Base-by-base conservation (phyloP, 192 early-diverging fungal species). In the Coemansia guatemalensis region DNA sequence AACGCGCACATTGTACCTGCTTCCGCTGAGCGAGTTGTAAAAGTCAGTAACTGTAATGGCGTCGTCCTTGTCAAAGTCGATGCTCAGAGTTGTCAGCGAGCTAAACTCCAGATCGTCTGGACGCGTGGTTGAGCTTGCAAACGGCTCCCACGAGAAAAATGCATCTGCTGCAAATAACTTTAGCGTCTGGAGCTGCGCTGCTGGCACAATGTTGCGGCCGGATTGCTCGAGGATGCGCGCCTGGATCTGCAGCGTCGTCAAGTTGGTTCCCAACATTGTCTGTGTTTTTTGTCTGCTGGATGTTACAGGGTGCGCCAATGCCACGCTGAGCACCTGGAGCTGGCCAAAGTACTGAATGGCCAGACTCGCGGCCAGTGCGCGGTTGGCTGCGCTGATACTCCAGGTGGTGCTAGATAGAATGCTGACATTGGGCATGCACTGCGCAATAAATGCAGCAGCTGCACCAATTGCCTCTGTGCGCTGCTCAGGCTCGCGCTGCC, bases 61-160 rank as follows among this genome's bases (percentile, higher is more conserved):
- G 25, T 77, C 47, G 58, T 77, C 74, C 20, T 53, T 68, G 21
- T 41, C 69, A 56, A 67, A 77, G 35, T 71, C 65, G 17, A 77
- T 77, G 9, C 35, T 53, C 47, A 77, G 65, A 12, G 69, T 48
- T 3, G 53, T 47, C 20, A 77, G 53, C 6, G 24, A 26, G 0
- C 27, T 35, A 64, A 76, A 76, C 24, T 50, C 62, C 4, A 70
- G 48, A 2, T 26, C 8, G 0, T 48, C 25, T 5, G 23, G 26
- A 3, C 2, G 9, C 11, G 41, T 53, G 0, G 50, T 4, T 17
- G n/a, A 2, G 11, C 60, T 44, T 12, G 60, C 59, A 58, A 76
- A 76, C 5, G 74, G 27, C 26, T 35, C 57, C 74, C 74, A 77
- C 3, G 69, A 60, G 54, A 77, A 77, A 53, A 68, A 77, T 23